phyloP scores from a whole-genome alignment of 768 basidiomycete genomes.

The Butyriboletus loyo region DNA sequence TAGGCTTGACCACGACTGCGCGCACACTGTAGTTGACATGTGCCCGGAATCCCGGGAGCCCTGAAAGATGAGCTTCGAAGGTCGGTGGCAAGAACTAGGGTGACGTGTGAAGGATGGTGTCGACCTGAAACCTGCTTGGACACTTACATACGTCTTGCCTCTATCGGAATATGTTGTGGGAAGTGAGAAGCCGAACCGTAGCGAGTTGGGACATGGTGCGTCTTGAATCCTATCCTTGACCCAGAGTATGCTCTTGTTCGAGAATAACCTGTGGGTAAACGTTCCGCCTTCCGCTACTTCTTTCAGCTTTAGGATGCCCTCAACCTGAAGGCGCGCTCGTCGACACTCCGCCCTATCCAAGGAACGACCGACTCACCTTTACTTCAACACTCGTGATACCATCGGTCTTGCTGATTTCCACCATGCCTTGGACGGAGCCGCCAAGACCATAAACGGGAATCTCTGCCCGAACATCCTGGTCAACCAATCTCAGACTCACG shows the following conservation, averaged over 20 bases:
- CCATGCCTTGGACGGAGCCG: conserved; percentile 49
- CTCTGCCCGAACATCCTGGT: conserved; percentile 47
- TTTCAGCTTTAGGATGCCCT: conserved; percentile 55
- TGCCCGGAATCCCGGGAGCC: conserved; percentile 70
- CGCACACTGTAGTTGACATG: conserved; percentile 60
- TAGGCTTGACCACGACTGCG: conserved; percentile 49
- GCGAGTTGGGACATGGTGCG: conserved; percentile 46
- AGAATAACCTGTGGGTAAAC: conserved; percentile 47
- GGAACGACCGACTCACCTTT: conserved; percentile 40
- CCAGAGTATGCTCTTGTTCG: conserved; percentile 57
- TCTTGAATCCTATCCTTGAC: conserved; percentile 41
- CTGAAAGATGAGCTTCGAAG: conserved; percentile 62
- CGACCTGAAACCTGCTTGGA: neutral
- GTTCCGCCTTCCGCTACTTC: conserved; percentile 70
- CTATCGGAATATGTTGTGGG: conserved; percentile 58
- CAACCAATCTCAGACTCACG: conserved; percentile 47
- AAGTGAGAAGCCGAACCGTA: conserved; percentile 54
- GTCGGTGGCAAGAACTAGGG: conserved; percentile 67
- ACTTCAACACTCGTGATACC: conserved; percentile 60
- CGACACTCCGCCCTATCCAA: neutral
- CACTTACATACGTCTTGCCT: conserved; percentile 56
- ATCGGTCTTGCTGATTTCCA: conserved; percentile 55
- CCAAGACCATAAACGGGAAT: conserved; percentile 60
- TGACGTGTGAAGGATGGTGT: conserved; percentile 1
- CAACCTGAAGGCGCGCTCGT: conserved; percentile 41